These are phyloP conservation scores for Fusarium proliferatum DNA, from an alignment of 2,329 filamentous ascomycete species.

Conservation along the genomic window DNA sequence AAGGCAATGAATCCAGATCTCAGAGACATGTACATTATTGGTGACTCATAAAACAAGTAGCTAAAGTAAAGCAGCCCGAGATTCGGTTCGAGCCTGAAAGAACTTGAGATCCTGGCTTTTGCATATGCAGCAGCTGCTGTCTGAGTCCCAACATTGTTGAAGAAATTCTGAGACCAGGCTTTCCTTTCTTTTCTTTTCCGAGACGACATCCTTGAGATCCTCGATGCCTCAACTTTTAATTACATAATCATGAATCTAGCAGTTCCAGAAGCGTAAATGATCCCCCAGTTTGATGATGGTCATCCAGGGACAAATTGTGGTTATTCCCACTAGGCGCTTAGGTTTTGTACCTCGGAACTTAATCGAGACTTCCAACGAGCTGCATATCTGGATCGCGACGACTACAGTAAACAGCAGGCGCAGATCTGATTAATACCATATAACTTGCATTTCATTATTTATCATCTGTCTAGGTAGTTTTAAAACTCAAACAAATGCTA, in stretches of 20 bases:
- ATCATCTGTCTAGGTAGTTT: background rate
- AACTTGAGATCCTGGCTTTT: slow-evolving; percentile 1
- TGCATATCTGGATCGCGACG: too few relatives aligned
- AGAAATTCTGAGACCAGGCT: slow-evolving; percentile 14
- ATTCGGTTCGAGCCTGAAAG: slow-evolving; percentile 15
- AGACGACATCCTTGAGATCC: background rate
- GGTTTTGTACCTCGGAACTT: background rate
- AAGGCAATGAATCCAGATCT: slow-evolving; percentile 1
- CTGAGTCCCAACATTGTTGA: slow-evolving; percentile 2
- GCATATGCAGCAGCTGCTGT: slow-evolving; percentile 12
- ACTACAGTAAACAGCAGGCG: too few relatives aligned
- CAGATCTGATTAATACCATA: too few relatives aligned
- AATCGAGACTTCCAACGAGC: background rate
- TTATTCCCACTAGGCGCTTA: background rate
- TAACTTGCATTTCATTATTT: background rate
- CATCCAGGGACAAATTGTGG: background rate
- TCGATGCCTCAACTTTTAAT: background rate
- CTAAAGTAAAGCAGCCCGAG: slow-evolving; percentile 3
- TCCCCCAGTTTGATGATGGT: background rate
- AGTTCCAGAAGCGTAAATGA: background rate
- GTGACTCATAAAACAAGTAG: slow-evolving; percentile 15
- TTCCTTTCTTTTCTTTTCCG: background rate
- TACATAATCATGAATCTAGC: background rate
- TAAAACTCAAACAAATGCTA: background rate
- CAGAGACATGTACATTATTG: slow-evolving; percentile 16